These are phyloP conservation scores for Adansonia digitata DNA, from an alignment of 345 rosid species.

Conservation along the genomic window DNA sequence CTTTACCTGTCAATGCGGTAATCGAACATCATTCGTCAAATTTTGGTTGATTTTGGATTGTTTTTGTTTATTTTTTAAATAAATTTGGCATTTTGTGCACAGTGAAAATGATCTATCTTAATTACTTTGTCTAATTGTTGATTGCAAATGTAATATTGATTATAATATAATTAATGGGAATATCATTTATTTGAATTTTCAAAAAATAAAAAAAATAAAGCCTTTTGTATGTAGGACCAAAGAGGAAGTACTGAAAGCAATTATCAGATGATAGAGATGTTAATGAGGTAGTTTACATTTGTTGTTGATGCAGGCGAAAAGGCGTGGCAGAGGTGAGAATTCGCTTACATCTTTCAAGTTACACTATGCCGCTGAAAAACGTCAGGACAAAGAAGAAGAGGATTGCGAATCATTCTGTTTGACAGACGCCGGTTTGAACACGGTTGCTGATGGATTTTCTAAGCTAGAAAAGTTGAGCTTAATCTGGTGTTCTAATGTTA, in stretches of 20 bases:
- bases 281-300: constrained; percentile 2
- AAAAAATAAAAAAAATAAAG: too few relatives aligned
- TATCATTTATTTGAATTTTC: neutral
- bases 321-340: constrained; percentile 22
- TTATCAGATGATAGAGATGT: neutral
- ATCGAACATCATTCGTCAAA: neutral
- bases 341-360: constrained; percentile 29
- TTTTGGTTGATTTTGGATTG: neutral
- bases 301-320: constrained; percentile 43
- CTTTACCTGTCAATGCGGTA: constrained; percentile 42
- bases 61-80: neutral
- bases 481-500: constrained; percentile 76
- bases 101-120: neutral
- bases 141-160: neutral
- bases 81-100: neutral
- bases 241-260: neutral
- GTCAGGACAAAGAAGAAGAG: constrained; percentile 29
- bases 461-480: constrained; percentile 70
- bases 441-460: constrained; percentile 62
- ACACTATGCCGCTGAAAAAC: constrained; percentile 22
- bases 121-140: neutral
- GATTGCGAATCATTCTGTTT: constrained; percentile 42
- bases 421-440: constrained; percentile 65
- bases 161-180: neutral
- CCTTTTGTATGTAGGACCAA: neutral